Evolutionary conservation across 1,284 basidiomycete genomes (phyloP), one percentile per base, ranked within the genome.

Genomic region (Marasmius sp.): DNA sequence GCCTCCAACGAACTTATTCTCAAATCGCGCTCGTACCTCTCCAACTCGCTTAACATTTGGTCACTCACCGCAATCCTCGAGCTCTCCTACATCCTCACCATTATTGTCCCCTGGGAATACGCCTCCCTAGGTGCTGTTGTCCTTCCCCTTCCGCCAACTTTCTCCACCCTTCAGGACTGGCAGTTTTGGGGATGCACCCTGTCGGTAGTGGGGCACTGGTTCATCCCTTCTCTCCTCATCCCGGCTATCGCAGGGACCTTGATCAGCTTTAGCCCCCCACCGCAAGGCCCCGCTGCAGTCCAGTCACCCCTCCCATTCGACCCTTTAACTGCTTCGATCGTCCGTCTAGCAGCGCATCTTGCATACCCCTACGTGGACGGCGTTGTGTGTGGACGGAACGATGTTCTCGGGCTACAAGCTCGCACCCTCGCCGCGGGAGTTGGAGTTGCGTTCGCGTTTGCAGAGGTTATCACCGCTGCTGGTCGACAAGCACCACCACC

Each of bases 381-480:
- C 45, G 33, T 33, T 27, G 48, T 27, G 63, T 64, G 52, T 51
- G 61, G 66, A 16, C 65, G 69, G 10, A 63, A 83, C 49, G 85
- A 87, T 65, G 78, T 86, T 2, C 68, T 89, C 12, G 85, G 84
- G 3, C 70, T 74, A 39, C 74, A 78, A 43, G 81, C 81, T 77
- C 79, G 88, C 48, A 74, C 86, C 1, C 72, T 86, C 58, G 77
- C 73, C 48, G 84, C 87, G 0, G 73, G 78, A 6, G 71, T 88
- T 38, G 76, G 79, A 4, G 77, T 85, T 14, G 85, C 85, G 0
- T 87, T 88, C 68, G 82, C 87, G 0, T 86, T 87, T 66, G 82
- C 86, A 1, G 87, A 89, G 68, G 84, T 20, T 47, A 47, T 47
- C 16, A 47, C 45, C 20, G 16, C 45, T 47, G 45, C 45, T 47